Conservation (phyloP, 192 early-diverging fungal genomes). For the Neocallimastix lanati region DNA sequence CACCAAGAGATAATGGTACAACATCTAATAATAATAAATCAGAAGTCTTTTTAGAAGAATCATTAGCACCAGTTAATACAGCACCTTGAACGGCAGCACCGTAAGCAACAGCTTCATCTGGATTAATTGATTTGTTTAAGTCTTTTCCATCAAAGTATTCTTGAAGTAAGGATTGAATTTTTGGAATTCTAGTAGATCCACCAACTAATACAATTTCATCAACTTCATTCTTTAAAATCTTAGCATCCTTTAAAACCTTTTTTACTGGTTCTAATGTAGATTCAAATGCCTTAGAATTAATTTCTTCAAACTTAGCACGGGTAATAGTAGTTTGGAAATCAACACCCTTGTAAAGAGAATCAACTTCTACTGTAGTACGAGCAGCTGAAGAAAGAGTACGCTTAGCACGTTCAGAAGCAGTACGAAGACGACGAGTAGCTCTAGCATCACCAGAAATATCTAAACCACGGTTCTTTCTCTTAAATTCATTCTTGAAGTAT, state of each 20-base stretch:
- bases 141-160: slow-evolving; percentile 64
- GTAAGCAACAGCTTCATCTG: slow-evolving; percentile 87
- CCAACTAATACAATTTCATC: slow-evolving; percentile 65
- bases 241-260: slow-evolving; percentile 59
- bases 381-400: slow-evolving; percentile 53
- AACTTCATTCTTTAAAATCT: slow-evolving; percentile 52
- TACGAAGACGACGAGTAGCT: slow-evolving; percentile 56
- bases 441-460: slow-evolving; percentile 52
- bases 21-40: slow-evolving; percentile 70
- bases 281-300: slow-evolving; percentile 43
- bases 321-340: slow-evolving; percentile 59
- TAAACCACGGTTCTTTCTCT: slow-evolving; percentile 51
- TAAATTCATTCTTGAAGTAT: slow-evolving; percentile 25
- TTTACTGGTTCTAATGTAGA: slow-evolving; percentile 51
- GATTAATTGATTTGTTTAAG: slow-evolving; percentile 78
- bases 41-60: slow-evolving; percentile 31
- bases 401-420: slow-evolving; percentile 59
- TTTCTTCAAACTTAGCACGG: slow-evolving; percentile 64
- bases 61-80: slow-evolving; percentile 29
- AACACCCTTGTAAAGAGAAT: slow-evolving; percentile 57
- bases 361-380: slow-evolving; percentile 49
- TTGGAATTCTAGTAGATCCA: neutral
- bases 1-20: slow-evolving; percentile 47
- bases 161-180: slow-evolving; percentile 11
- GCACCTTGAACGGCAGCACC: slow-evolving; percentile 81